These are phyloP conservation scores for Gracilaria vermiculophylla DNA, from an alignment of 23 red algal species.

Conservation along the genomic window DNA sequence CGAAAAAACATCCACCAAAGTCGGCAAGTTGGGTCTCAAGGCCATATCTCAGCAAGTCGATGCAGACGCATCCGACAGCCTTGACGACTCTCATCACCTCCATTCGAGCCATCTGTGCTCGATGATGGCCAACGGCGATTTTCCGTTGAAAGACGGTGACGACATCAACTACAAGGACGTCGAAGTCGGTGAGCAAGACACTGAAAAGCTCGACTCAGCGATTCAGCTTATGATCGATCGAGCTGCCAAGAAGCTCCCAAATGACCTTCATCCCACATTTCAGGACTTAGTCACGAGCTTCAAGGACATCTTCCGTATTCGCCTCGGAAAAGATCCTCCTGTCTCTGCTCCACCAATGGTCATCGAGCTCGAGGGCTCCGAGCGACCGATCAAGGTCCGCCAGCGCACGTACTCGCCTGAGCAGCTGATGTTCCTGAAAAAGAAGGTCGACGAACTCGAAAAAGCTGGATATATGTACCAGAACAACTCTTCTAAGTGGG, in stretches of 20 bases:
- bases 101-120: background rate
- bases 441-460: slow-evolving; percentile 1
- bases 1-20: slow-evolving; percentile 1
- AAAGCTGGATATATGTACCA: background rate
- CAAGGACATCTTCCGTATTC: slow-evolving; percentile 11
- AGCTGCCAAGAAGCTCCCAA: background rate
- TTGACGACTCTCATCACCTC: background rate
- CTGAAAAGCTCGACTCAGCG: background rate
- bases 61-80: background rate
- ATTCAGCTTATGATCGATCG: background rate
- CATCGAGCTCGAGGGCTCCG: background rate
- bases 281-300: background rate
- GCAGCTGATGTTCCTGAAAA: slow-evolving; percentile 3
- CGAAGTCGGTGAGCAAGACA: slow-evolving; percentile 13
- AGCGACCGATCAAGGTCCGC: background rate
- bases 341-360: background rate
- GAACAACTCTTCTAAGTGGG: slow-evolving; percentile 36
- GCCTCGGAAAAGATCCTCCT: slow-evolving; percentile 18
- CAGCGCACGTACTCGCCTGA: background rate
- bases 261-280: background rate
- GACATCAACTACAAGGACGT: slow-evolving; percentile 13
- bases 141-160: slow-evolving; percentile 35
- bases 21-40: slow-evolving; percentile 28
- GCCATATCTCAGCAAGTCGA: background rate
- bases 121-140: slow-evolving; percentile 13